These are phyloP conservation scores for Coniella vitis DNA, from an alignment of 2,329 filamentous ascomycete species.

Conservation along the genomic window DNA sequence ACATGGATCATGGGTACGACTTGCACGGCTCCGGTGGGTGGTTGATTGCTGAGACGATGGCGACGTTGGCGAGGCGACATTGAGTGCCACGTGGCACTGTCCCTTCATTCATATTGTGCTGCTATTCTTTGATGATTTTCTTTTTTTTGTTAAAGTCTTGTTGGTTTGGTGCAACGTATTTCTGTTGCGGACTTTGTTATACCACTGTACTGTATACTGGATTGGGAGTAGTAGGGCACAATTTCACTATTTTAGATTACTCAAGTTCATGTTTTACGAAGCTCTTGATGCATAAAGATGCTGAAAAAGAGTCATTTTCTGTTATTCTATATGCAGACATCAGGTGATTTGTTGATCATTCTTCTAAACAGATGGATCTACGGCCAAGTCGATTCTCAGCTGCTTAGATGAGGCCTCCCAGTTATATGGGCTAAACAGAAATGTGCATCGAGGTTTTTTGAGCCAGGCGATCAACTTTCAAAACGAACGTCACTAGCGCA, in stretches of 20 bases:
- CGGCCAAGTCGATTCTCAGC: no score
- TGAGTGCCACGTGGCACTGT: background rate
- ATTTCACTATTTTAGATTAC: constrained; percentile 1
- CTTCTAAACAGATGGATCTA: no score
- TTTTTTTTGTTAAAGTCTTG: background rate
- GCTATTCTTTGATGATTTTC: background rate
- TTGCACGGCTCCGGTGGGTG: constrained; percentile 7
- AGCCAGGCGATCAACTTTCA: no score
- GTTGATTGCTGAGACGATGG: background rate
- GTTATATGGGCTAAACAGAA: no score
- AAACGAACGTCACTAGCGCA: no score
- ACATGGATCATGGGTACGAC: background rate
- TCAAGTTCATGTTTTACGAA: background rate
- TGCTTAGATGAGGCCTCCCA: no score
- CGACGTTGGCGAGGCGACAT: constrained; percentile 10
- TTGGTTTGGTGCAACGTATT: background rate
- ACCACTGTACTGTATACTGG: constrained; percentile 13
- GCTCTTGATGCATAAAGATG: no score
- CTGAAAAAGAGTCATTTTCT: no score
- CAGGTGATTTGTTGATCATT: no score
- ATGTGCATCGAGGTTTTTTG: no score
- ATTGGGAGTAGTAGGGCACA: constrained; percentile 7
- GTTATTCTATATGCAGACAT: no score
- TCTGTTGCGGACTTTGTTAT: constrained; percentile 1
- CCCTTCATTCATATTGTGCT: background rate